Base-by-base conservation (phyloP, 2,329 filamentous ascomycete genomes). In the Pyrenophora seminiperda region DNA sequence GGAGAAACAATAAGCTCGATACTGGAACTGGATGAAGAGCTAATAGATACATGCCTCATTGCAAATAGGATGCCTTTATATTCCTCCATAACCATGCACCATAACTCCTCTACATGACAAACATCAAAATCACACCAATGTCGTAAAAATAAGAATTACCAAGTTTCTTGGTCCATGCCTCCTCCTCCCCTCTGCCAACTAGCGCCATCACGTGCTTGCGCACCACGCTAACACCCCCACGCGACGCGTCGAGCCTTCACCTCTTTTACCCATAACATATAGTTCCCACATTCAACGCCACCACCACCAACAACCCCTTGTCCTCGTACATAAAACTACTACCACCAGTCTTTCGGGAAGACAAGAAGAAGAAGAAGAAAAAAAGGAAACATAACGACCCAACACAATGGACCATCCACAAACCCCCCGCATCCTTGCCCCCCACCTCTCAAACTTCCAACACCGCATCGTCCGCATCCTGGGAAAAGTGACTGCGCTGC, bases 401-500 rank as follows among this genome's bases (percentile, higher is more conserved):
- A 9, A 5, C 55, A 45, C n/a, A 45, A 70, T 70, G 68, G 68
- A 71, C 44, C 61, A 68, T 56, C 68, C 66, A 1, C 67, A 70
- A 61, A 86, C 91, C 40, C 93, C 94, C 22, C 91, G 94, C 73
- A 85, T 97, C 72, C 90, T 89, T 39, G 88, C 89, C 44, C 77
- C 81, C 32, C 89, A 93, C 75, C 87, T 97, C 50, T 84, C 91
- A 70, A 81, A 81, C 67, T 96, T 92, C 76, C 74, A 76, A 41
- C 75, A 82, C 68, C 77, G 84, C 59, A 89, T 89, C 55, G 89
- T 97, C 56, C 91, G 91, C 63, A 80, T 97, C 47, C 81, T 96
- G 4, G 94, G 94, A 65, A 91, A 88, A 65, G 91, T 97, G 38
- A 83, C 84, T 3, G 87, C 94, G 65, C 80, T 97, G 18, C 86